phyloP scores from a whole-genome alignment of 2,329 filamentous ascomycete species.

The Zopfia rhizophila region DNA sequence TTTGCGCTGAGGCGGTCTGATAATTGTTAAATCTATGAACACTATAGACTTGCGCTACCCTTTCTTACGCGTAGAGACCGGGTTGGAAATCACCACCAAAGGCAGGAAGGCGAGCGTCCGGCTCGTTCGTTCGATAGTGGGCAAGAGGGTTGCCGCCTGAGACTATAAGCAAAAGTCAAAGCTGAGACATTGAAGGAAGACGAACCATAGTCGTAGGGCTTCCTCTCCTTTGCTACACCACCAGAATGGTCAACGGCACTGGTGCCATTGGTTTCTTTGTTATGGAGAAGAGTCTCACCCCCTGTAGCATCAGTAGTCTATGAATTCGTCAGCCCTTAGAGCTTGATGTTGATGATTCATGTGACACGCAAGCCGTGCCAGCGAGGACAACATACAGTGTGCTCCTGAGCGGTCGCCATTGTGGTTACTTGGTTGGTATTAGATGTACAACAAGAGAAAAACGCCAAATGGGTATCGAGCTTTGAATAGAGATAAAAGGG shows the following conservation, averaged over 20 bases:
- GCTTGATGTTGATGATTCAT: constrained; percentile 1
- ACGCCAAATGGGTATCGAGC: constrained; percentile 22
- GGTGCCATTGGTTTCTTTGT: constrained; percentile 43
- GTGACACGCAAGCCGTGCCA: no score
- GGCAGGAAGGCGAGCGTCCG: constrained; percentile 56
- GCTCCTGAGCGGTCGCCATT: constrained; percentile 57
- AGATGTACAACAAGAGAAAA: constrained; percentile 2
- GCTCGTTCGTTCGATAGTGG: constrained; percentile 61
- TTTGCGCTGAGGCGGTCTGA: constrained; percentile 52
- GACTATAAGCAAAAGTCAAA: constrained; percentile 37
- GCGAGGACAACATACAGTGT: constrained; percentile 41
- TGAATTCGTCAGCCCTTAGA: not conserved
- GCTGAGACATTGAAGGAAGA: not conserved
- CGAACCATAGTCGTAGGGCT: constrained; percentile 59
- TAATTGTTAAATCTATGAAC: constrained; percentile 3
- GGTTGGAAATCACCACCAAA: constrained; percentile 65
- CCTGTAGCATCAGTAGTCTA: constrained; percentile 3
- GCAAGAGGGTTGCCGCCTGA: constrained; percentile 61
- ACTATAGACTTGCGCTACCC: not conserved
- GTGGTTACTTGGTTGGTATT: constrained; percentile 16
- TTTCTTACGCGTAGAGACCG: constrained; percentile 56
- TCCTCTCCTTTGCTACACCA: constrained; percentile 50
- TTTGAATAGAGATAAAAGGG: constrained; percentile 9
- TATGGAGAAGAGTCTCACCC: constrained; percentile 15
- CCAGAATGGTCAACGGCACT: constrained; percentile 45